Percentiles rank a stretch among this genome's conserved stretches.
phyloP scores from a whole-genome alignment of 106 monocot species.

The Dioscorea alata region DNA sequence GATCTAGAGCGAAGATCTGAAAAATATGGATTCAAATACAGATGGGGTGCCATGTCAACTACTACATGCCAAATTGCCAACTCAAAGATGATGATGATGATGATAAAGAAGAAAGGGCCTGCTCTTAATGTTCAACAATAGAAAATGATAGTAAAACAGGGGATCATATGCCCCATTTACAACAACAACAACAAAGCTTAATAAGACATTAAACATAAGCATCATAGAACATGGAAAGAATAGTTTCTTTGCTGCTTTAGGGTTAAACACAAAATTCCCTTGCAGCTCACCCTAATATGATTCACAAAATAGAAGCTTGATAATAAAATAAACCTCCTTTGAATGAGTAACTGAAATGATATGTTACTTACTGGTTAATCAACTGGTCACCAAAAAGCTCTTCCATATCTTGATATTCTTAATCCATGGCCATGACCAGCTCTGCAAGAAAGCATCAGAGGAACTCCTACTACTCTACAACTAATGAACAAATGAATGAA shows the following conservation, averaged over 20 bases:
- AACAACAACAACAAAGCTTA: no score
- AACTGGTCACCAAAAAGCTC: background rate
- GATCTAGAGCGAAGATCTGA: no score
- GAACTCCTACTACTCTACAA: background rate
- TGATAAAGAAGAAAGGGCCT: no score
- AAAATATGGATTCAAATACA: no score
- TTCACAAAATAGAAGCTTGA: background rate
- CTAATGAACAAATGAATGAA: conserved; percentile 13
- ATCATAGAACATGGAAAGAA: no score
- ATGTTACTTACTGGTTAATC: background rate
- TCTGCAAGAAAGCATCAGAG: background rate
- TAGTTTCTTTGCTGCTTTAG: background rate
- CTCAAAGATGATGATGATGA: no score
- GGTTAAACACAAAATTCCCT: conserved; percentile 1
- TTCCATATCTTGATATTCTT: background rate
- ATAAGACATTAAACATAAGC: no score
- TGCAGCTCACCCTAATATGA: background rate
- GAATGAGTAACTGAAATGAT: background rate
- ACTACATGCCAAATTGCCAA: no score
- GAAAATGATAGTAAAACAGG: no score
- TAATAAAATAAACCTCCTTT: background rate
- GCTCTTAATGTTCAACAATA: no score
- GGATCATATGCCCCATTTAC: no score
- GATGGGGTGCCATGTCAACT: no score
- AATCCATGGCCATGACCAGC: background rate